Evolutionary conservation across 1,284 basidiomycete genomes (phyloP).

Genomic region (Xerocomus minutiporus): DNA sequence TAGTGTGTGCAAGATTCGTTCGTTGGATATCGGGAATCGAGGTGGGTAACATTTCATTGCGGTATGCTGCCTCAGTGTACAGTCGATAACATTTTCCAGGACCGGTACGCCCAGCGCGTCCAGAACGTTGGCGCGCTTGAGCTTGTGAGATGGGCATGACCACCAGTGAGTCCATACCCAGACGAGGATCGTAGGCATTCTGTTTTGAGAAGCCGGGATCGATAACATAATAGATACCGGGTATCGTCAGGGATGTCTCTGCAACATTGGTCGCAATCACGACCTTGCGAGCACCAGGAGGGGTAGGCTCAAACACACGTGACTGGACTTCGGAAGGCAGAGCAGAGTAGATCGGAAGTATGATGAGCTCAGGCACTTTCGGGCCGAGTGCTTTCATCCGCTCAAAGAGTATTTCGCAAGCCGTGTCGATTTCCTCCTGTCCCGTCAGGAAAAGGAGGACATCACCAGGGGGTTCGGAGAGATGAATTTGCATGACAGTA

Average conservation of each 20-base stretch:
- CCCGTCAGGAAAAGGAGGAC: conserved; percentile 96
- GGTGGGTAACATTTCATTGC: conserved; percentile 98
- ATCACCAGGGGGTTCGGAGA: conserved; percentile 96
- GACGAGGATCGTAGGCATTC: conserved; percentile 94
- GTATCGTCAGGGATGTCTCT: conserved; percentile 97
- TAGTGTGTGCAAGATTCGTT: conserved; percentile 89
- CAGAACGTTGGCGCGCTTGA: conserved; percentile 91
- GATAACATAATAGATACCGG: conserved; percentile 98
- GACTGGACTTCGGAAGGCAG: conserved; percentile 98
- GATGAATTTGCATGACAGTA: conserved; percentile 98
- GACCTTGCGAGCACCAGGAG: conserved; percentile 94
- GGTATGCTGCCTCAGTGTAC: conserved; percentile 96
- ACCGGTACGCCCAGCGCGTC: conserved; percentile 95
- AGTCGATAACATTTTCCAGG: conserved; percentile 98
- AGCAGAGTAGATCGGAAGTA: conserved; percentile 96
- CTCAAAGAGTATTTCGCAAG: conserved; percentile 95
- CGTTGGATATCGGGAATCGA: conserved; percentile 97
- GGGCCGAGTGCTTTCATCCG: conserved; percentile 97
- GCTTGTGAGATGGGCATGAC: conserved; percentile 99
- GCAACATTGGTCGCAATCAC: conserved; percentile 99
- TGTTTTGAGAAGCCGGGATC: conserved; percentile 99
- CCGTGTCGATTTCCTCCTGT: conserved; percentile 97
- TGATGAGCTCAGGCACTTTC: conserved; percentile 94
- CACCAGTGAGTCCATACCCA: conserved; percentile 98
- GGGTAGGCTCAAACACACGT: conserved; percentile 95